Base-by-base conservation (phyloP, 495 filamentous ascomycete species). In the Hypoxylon crocopeplum region DNA sequence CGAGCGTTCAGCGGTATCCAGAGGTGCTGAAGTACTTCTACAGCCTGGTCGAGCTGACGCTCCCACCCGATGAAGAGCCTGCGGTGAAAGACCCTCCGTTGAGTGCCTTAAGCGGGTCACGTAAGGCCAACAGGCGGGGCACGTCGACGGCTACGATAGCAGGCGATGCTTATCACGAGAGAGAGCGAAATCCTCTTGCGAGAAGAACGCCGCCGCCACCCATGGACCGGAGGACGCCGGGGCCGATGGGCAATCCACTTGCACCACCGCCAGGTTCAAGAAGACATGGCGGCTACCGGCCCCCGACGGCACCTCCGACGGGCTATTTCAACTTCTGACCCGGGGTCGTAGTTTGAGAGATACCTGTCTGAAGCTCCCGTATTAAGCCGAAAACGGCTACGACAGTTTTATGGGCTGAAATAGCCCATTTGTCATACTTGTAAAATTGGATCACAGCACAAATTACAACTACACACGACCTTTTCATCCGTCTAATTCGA, bases 1-100 rank as follows among this genome's bases (percentile, higher is more conserved):
- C 79, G 6, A 84, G 80, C 22, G 86, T 89, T 29, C 83, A 88
- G 47, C 76, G 82, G 45, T 91, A 91, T 58, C 88, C 88, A 3
- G 85, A 89, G 63, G 86, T 90, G 20, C 75, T 91, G 32, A 86
- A 90, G 71, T 88, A 89, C 66, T 90, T 85, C 62, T 90, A 82
- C 73, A 78, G 81, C 50, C 72, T 88, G 20, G 81, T 89, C 12
- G 83, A 87, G 56, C 58, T 88, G 49, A 79, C 76, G 36, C 68
- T 87, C 5, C 86, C 86, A 0, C 66, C 71, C 17, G 81, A 84
- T 38, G 75, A 82, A 49, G 81, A 83, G 25, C 67, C 75, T 1
- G 72, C 73, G 22, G 80, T 84, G 39, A 79, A 79, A 56, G 81
- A 84, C 56, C 82, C 81, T 42, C 82, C 82, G 6, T 68, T 84